These are phyloP conservation scores for Aspergillus sp. DNA, from an alignment of 2,329 filamentous ascomycete genomes.

Conservation along the genomic window DNA sequence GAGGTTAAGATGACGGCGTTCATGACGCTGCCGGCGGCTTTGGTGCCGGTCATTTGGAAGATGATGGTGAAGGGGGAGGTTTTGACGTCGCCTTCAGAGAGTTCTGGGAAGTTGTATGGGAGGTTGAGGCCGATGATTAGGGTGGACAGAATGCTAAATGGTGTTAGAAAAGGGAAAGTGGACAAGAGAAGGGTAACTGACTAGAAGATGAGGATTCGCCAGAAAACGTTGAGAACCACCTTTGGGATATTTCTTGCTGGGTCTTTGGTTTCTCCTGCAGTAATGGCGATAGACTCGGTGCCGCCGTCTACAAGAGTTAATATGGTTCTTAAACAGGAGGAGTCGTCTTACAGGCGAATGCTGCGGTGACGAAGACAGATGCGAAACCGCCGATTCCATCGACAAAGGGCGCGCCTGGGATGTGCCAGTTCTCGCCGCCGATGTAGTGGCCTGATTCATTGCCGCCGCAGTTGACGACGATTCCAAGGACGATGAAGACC, in stretches of 20 bases:
- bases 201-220: conserved; percentile 60
- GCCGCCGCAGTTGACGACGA: conserved; percentile 60
- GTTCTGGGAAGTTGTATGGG: conserved; percentile 53
- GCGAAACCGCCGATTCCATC: conserved; percentile 66
- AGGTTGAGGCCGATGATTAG: conserved; percentile 60
- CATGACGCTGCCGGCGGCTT: conserved; percentile 57
- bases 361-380: conserved; percentile 63
- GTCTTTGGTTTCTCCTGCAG: conserved; percentile 65
- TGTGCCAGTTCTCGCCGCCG: conserved; percentile 58
- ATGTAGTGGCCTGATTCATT: conserved; percentile 57
- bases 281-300: conserved; percentile 65
- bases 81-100: conserved; percentile 44
- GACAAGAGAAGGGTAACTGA: neutral
- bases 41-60: conserved; percentile 58
- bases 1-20: conserved; percentile 63
- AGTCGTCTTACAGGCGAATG: conserved; percentile 54
- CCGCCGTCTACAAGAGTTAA: conserved; percentile 46
- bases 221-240: conserved; percentile 66
- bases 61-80: conserved; percentile 62
- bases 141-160: conserved; percentile 43
- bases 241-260: conserved; percentile 61
- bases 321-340: neutral
- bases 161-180: neutral
- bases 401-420: conserved; percentile 63
- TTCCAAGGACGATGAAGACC: conserved; percentile 64